Evolutionary conservation across 352 stramenopile species (phyloP).

Genomic region (Globisporangium spinosum): DNA sequence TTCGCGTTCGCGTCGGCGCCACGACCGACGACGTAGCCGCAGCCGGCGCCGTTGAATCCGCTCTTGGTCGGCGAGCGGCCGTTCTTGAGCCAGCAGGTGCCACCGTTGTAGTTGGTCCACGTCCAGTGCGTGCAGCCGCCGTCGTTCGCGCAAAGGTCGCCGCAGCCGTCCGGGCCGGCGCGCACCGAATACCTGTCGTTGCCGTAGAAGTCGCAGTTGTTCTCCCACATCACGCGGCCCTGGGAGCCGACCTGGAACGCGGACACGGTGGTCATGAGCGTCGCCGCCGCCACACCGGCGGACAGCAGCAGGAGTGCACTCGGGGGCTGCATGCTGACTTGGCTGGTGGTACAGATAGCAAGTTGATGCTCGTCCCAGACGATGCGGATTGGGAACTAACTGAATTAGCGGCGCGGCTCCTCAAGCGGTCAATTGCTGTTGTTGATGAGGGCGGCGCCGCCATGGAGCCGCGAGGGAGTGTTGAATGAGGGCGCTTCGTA

Average conservation of each 20-base stretch:
- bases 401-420: neutral
- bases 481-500: neutral
- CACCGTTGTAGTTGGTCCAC: slow-evolving; percentile 46
- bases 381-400: slow-evolving; percentile 2
- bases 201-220: slow-evolving; percentile 45
- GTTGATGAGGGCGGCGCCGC: neutral
- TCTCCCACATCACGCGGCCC: slow-evolving; percentile 40
- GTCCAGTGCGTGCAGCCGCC: slow-evolving; percentile 42
- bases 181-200: slow-evolving; percentile 19
- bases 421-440: neutral
- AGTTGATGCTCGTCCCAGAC: slow-evolving; percentile 6
- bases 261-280: neutral
- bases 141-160: slow-evolving; percentile 24
- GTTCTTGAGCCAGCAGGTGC: slow-evolving; percentile 60
- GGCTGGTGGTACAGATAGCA: neutral
- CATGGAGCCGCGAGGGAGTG: neutral
- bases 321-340: neutral
- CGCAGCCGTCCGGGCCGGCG: slow-evolving; percentile 8
- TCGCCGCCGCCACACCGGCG: neutral
- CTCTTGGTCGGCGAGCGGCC: slow-evolving; percentile 11
- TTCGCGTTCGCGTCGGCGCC: slow-evolving; percentile 16
- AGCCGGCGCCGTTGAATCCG: slow-evolving; percentile 25
- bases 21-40: slow-evolving; percentile 37
- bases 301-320: slow-evolving; percentile 2
- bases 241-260: slow-evolving; percentile 9